Base-by-base conservation (phyloP, 2,329 filamentous ascomycete species). In the Bipolaris cookei region DNA sequence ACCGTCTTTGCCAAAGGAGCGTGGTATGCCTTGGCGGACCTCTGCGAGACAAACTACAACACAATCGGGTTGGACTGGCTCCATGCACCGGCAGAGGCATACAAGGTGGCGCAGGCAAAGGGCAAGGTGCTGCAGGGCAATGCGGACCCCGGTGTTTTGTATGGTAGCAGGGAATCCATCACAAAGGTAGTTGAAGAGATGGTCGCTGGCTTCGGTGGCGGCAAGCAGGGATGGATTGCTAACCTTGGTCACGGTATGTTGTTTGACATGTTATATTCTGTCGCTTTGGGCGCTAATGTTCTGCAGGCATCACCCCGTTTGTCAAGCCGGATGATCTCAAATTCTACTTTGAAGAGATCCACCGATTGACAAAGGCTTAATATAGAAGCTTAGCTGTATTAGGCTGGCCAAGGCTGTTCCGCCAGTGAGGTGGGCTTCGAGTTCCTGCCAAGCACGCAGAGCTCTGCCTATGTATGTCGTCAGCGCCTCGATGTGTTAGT, bases 1-100 rank as follows among this genome's bases (percentile, higher is more conserved):
- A 96, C 93, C 4, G 92, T 98, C 21, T 99, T 99, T 77, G 92
- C 95, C 34, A 99, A 99, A 81, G 95, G 95, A 10, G 94, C 95
- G 10, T 98, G 95, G 91, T 95, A 96, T 77, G 92, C 92, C 3
- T 83, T 99, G 46, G 91, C 97, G 67, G 88, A 90, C 30, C 85
- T 95, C 18, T 97, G 93, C 80, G 82, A 92, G 70, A 86, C 93
- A 14, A 93, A 92, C 38, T 99, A 98, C 81, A 86, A 98, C 71
- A 92, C 97, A 35, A 90, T 99, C 54, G 92, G 95, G 4, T 82
- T 99, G 64, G 95, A 99, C 79, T 99, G 95, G 95, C 83, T 96
- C 45, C 90, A 97, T 69, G 92, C 95, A 69, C 90, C 95, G 10
- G 89, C 88, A 2, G 88, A 95, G 66, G 93, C 95, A 10, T 88